A percentile compares a stretch with the other conserved stretches of the same genome.
Conservation (phyloP, 768 basidiomycete species). For the Pulveroboletus ravenelii region DNA sequence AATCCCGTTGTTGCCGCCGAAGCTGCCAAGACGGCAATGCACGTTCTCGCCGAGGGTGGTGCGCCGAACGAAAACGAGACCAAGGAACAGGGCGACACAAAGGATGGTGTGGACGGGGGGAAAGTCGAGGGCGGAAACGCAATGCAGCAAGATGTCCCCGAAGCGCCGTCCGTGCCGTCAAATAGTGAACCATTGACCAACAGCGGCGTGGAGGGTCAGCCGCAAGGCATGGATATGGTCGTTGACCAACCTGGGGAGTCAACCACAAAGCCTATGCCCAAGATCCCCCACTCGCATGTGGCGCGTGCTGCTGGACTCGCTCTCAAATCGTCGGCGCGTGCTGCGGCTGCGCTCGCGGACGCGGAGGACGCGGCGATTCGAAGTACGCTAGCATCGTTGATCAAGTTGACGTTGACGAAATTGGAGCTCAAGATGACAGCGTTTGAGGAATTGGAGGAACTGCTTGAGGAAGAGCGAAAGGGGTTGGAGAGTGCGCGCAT, state of each 20-base stretch:
- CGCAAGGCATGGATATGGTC: constrained; percentile 39
- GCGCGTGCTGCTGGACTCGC: constrained; percentile 83
- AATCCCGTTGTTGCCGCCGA: constrained; percentile 87
- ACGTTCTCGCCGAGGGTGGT: constrained; percentile 66
- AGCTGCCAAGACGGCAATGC: constrained; percentile 86
- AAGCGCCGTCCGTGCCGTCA: constrained; percentile 1
- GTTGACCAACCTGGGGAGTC: constrained; percentile 37
- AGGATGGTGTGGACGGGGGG: constrained; percentile 30
- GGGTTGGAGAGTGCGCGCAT: constrained; percentile 78
- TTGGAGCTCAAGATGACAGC: constrained; percentile 92
- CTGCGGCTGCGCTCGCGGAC: constrained; percentile 73
- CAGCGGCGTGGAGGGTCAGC: constrained; percentile 9
- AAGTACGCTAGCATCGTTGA: constrained; percentile 71
- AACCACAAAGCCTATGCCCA: constrained; percentile 25
- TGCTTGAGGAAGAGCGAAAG: constrained; percentile 87
- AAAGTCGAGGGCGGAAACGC: constrained; percentile 42
- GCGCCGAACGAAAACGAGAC: constrained; percentile 36
- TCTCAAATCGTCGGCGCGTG: constrained; percentile 82
- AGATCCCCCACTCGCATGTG: constrained; percentile 67
- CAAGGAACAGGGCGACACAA: constrained; percentile 22
- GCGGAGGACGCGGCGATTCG: constrained; percentile 82
- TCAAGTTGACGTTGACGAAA: constrained; percentile 81
- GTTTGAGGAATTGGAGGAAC: constrained; percentile 90
- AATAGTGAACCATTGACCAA: constrained; percentile 17
- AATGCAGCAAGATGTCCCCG: constrained; percentile 31